Conservation (phyloP, 2,329 filamentous ascomycete species). For the Apiospora marii region DNA sequence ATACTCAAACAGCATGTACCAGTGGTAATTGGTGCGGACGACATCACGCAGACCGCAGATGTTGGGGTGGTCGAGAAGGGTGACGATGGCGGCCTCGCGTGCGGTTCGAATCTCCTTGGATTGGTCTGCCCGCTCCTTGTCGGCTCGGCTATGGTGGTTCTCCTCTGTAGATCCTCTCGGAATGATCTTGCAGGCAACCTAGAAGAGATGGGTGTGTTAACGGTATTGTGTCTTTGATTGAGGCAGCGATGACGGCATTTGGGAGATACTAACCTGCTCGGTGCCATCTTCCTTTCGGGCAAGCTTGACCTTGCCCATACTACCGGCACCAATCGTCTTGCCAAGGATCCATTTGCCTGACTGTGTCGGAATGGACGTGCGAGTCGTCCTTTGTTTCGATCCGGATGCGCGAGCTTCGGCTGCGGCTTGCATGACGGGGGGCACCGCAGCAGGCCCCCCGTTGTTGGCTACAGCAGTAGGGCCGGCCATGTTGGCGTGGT, state of each 20-base stretch:
- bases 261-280: conserved; percentile 74
- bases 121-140: conserved; percentile 90
- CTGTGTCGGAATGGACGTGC: conserved; percentile 87
- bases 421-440: conserved; percentile 53
- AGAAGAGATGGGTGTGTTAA: conserved; percentile 26
- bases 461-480: conserved; percentile 60
- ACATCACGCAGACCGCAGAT: conserved; percentile 97
- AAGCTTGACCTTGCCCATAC: conserved; percentile 98
- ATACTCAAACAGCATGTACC: conserved; percentile 99
- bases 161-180: conserved; percentile 90
- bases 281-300: conserved; percentile 88
- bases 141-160: conserved; percentile 71
- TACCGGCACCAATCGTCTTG: conserved; percentile 96
- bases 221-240: not conserved
- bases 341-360: conserved; percentile 94
- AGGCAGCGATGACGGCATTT: conserved; percentile 24
- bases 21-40: conserved; percentile 94
- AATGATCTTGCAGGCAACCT: conserved; percentile 98
- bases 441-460: conserved; percentile 59
- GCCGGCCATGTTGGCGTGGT: conserved; percentile 56
- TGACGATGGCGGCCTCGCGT: conserved; percentile 95
- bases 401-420: conserved; percentile 57
- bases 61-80: conserved; percentile 90
- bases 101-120: conserved; percentile 97
- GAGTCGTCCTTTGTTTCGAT: conserved; percentile 62